These are phyloP conservation scores for Crinitomyces ghanaensis DNA, from an alignment of 805 yeast genomes.

Conservation along the genomic window DNA sequence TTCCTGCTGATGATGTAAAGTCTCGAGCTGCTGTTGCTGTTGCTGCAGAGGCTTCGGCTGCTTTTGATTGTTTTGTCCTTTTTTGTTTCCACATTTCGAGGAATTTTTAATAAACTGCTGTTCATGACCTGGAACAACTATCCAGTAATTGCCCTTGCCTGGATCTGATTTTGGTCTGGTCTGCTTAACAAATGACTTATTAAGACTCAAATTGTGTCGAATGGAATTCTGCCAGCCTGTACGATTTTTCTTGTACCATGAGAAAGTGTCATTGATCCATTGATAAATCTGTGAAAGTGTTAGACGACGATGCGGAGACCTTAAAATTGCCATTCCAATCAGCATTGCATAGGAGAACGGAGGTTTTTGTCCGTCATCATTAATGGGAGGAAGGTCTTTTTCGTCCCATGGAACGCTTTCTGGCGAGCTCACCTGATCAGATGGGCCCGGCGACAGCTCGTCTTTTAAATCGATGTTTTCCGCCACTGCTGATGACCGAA, in stretches of 20 bases:
- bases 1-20: too few species aligned
- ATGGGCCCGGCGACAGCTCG: too few species aligned
- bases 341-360: constrained; percentile 90
- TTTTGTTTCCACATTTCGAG: constrained; percentile 3
- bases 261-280: constrained; percentile 85
- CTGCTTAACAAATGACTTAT: constrained; percentile 85
- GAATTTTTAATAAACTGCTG: constrained; percentile 53
- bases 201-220: constrained; percentile 83
- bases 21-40: too few species aligned
- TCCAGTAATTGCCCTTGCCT: constrained; percentile 80
- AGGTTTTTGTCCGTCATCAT: constrained; percentile 62
- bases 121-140: constrained; percentile 73
- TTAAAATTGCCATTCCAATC: constrained; percentile 84
- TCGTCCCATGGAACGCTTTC: too few species aligned
- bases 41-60: constrained; percentile 1
- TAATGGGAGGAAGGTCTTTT: constrained; percentile 17
- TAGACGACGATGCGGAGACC: constrained; percentile 60
- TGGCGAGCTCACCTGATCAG: too few species aligned
- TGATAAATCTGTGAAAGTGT: constrained; percentile 76
- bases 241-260: constrained; percentile 70
- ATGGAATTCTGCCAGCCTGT: constrained; percentile 98
- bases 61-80: constrained; percentile 3
- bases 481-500: too few species aligned
- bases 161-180: constrained; percentile 62
- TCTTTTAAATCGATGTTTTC: too few species aligned